Evolutionary conservation across 2,329 filamentous ascomycete species (phyloP).

Genomic region (Xylariaceae sp.): DNA sequence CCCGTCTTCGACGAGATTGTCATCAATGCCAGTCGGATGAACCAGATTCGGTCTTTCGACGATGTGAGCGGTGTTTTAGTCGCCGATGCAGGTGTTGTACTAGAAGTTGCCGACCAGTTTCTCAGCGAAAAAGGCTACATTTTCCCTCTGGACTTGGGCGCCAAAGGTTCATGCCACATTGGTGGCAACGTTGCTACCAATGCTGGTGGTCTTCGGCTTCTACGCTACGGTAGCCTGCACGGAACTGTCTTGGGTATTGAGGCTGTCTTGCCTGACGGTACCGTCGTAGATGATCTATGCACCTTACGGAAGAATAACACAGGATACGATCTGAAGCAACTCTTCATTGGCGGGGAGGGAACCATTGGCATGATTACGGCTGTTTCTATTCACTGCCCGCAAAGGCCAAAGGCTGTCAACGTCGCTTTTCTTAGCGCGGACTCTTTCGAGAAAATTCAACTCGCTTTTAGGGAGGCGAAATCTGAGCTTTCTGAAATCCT

Average conservation of each 20-base stretch:
- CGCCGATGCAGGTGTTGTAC: constrained; percentile 83
- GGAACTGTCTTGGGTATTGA: constrained; percentile 90
- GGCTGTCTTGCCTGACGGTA: constrained; percentile 89
- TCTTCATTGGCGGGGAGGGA: constrained; percentile 91
- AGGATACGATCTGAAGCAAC: constrained; percentile 74
- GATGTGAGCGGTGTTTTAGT: constrained; percentile 88
- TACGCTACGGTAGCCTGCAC: constrained; percentile 92
- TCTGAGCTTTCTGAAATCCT: constrained; percentile 88
- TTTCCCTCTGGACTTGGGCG: constrained; percentile 94
- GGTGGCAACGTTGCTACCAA: constrained; percentile 96
- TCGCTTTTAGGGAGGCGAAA: constrained; percentile 86
- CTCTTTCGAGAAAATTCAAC: constrained; percentile 83
- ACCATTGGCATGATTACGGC: constrained; percentile 93
- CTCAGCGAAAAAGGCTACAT: constrained; percentile 80
- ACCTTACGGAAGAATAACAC: constrained; percentile 97
- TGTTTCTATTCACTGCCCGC: constrained; percentile 84
- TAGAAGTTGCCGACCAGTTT: constrained; percentile 84
- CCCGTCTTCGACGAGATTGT: constrained; percentile 99
- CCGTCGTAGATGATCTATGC: constrained; percentile 82
- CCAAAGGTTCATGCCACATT: constrained; percentile 94
- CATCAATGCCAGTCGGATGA: constrained; percentile 86
- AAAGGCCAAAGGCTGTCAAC: constrained; percentile 81
- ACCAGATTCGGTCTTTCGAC: constrained; percentile 86
- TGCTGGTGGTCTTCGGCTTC: constrained; percentile 81
- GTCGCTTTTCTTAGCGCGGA: constrained; percentile 92